Percentiles rank a stretch among this genome's conserved stretches.
These are phyloP conservation scores for Aegilops speltoides DNA, from an alignment of 176 grass and related monocot species.

Conservation along the genomic window DNA sequence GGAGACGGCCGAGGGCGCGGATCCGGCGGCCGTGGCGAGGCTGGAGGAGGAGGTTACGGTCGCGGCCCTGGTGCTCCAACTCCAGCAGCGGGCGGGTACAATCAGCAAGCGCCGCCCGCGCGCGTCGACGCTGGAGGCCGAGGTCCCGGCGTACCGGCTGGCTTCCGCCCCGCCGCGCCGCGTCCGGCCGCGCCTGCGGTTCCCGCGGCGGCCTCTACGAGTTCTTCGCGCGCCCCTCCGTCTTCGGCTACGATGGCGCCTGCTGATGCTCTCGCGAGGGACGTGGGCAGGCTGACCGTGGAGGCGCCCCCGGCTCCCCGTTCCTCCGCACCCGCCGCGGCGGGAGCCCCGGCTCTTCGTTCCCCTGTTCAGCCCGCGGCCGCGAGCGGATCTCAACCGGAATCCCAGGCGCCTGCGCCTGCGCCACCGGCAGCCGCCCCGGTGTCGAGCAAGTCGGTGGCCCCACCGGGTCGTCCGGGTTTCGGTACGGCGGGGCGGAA, in stretches of 20 bases:
- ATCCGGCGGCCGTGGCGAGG: background rate
- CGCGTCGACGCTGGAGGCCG: background rate
- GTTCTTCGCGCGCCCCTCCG: background rate
- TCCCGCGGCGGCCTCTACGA: background rate
- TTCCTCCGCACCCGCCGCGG: background rate
- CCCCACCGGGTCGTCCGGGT: conserved; percentile 29
- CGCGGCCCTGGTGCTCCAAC: background rate
- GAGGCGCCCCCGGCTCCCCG: background rate
- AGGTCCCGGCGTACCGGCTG: background rate
- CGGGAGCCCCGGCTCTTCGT: background rate
- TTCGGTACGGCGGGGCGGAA: conserved; percentile 25
- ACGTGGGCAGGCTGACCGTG: conserved; percentile 28
- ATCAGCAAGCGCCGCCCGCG: background rate
- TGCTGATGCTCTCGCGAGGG: conserved; percentile 22
- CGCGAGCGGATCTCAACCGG: background rate
- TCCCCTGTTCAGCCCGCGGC: background rate
- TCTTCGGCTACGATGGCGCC: background rate
- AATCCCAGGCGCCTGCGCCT: background rate
- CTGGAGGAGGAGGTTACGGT: background rate
- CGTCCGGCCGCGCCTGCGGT: conserved; percentile 3
- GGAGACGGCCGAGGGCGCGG: background rate
- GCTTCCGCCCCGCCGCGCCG: background rate
- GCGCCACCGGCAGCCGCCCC: background rate
- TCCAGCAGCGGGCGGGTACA: background rate
- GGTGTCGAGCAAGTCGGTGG: conserved; percentile 38